Evolutionary conservation across 495 filamentous ascomycete genomes (phyloP).

Genomic region (Trichoderma orchidacearum): DNA sequence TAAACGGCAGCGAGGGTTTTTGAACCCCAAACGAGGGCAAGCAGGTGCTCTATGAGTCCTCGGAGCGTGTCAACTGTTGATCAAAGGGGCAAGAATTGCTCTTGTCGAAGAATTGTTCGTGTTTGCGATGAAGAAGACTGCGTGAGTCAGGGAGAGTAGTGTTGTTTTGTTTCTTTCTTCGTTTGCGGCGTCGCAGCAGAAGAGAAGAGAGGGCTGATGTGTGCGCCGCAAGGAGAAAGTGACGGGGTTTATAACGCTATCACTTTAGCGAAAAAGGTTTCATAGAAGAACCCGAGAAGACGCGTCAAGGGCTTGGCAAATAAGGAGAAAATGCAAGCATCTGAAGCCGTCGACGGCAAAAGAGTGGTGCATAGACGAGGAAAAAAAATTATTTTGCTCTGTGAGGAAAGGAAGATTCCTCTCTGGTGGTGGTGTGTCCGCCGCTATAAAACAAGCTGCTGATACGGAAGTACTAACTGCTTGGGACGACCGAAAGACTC

Average conservation of each 20-base stretch:
- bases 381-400: too few species aligned
- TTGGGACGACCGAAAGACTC: too few species aligned
- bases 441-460: too few species aligned
- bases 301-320: not conserved
- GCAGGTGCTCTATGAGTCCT: too few species aligned
- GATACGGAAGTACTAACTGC: too few species aligned
- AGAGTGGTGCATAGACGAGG: not conserved
- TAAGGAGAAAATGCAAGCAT: not conserved
- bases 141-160: not conserved
- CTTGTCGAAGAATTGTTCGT: not conserved
- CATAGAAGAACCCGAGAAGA: not conserved
- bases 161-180: not conserved
- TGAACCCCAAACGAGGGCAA: not conserved
- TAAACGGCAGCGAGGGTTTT: not conserved
- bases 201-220: constrained; percentile 7
- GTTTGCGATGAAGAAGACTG: not conserved
- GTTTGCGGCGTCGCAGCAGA: not conserved
- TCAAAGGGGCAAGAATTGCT: not conserved
- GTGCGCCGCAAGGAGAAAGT: constrained; percentile 12
- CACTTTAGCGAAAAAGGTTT: not conserved
- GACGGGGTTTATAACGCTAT: constrained; percentile 5
- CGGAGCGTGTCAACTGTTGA: not conserved
- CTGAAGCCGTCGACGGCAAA: not conserved
- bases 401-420: too few species aligned
- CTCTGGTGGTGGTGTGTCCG: too few species aligned